Conservation (phyloP, 2,329 filamentous ascomycete species). For the Microdochium paspali region DNA sequence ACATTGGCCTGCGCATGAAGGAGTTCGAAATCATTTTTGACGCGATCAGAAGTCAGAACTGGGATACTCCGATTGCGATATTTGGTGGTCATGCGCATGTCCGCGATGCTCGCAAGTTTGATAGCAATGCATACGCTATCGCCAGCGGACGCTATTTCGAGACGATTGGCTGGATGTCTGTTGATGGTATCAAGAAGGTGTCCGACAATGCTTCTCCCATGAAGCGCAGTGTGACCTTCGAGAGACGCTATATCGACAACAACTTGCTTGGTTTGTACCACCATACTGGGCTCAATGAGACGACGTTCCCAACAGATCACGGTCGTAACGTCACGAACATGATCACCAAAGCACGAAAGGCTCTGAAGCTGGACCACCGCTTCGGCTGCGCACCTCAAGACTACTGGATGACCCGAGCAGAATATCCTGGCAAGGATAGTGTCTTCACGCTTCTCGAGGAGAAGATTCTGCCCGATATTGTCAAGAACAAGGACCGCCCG, state of each 20-base stretch:
- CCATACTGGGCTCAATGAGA: conserved; percentile 64
- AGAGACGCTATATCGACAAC: conserved; percentile 84
- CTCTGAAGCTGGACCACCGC: conserved; percentile 60
- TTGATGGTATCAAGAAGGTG: conserved; percentile 47
- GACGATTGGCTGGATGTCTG: conserved; percentile 88
- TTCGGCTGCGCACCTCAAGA: conserved; percentile 78
- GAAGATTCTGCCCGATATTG: conserved; percentile 60
- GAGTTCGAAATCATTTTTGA: conserved; percentile 73
- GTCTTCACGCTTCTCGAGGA: conserved; percentile 76
- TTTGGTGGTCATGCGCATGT: conserved; percentile 90
- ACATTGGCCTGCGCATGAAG: conserved; percentile 71
- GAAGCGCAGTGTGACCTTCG: conserved; percentile 41
- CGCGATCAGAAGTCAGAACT: conserved; percentile 66
- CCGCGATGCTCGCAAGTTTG: conserved; percentile 72
- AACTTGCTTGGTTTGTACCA: conserved; percentile 78
- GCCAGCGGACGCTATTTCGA: conserved; percentile 91
- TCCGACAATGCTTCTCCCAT: conserved; percentile 26
- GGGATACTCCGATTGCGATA: conserved; percentile 80
- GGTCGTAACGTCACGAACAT: conserved; percentile 62
- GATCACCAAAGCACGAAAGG: conserved; percentile 61
- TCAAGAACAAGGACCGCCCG: conserved; percentile 47
- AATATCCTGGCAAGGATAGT: conserved; percentile 64
- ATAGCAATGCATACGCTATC: conserved; percentile 67
- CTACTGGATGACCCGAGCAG: conserved; percentile 72
- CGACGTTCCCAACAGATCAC: conserved; percentile 66